Evolutionary conservation across 495 filamentous ascomycete genomes (phyloP).

Genomic region (Penicillium coffeae): DNA sequence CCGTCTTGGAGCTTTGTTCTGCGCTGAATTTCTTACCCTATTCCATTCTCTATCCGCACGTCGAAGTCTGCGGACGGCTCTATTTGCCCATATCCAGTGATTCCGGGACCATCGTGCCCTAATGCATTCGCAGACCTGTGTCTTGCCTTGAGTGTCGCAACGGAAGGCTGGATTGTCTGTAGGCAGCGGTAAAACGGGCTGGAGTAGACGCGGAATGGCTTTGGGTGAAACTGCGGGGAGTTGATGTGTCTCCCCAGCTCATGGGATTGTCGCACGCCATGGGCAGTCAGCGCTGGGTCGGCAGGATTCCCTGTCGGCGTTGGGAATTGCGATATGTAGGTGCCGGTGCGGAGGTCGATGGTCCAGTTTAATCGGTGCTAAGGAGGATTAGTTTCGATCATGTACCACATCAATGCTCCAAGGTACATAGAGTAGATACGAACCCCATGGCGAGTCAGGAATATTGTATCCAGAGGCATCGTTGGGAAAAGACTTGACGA

Average conservation of each 20-base stretch:
- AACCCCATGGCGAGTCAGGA: constrained; percentile 83
- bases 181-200: constrained; percentile 91
- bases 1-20: not conserved
- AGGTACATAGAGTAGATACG: too few relatives aligned
- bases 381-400: not conserved
- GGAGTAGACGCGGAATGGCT: constrained; percentile 64
- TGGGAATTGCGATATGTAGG: constrained; percentile 60
- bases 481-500: constrained; percentile 1
- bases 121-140: constrained; percentile 4
- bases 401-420: too few relatives aligned
- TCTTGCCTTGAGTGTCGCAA: constrained; percentile 47
- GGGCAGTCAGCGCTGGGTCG: constrained; percentile 80
- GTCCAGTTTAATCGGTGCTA: constrained; percentile 90
- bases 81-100: constrained; percentile 9
- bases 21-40: constrained; percentile 49
- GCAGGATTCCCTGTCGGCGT: constrained; percentile 81
- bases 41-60: constrained; percentile 68
- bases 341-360: constrained; percentile 73
- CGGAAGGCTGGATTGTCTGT: constrained; percentile 74
- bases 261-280: constrained; percentile 80
- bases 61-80: constrained; percentile 30
- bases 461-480: constrained; percentile 71
- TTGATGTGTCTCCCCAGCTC: constrained; percentile 67
- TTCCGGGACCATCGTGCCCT: not conserved
- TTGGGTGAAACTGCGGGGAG: constrained; percentile 60